phyloP scores from a whole-genome alignment of 2,329 filamentous ascomycete species.

The Cladosporium cucumerinum region DNA sequence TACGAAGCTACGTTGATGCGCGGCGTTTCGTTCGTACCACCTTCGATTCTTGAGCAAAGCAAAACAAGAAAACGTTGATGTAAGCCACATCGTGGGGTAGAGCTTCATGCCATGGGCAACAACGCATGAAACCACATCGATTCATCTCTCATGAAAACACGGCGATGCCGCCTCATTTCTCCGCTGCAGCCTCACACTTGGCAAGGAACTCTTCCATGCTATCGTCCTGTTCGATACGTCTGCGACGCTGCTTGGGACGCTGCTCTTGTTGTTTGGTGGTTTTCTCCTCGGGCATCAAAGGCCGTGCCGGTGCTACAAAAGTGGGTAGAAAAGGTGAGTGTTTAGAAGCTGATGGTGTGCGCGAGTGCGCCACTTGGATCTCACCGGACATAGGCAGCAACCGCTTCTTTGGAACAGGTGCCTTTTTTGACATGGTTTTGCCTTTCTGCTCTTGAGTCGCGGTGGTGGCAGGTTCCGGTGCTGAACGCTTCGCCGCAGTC shows the following conservation, averaged over 20 bases:
- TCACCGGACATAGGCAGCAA: no score
- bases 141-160: not conserved
- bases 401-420: not conserved
- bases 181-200: not conserved
- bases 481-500: not conserved
- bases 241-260: not conserved
- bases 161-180: not conserved
- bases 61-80: not conserved
- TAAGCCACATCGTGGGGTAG: not conserved
- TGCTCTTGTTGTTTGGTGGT: not conserved
- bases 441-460: not conserved
- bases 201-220: constrained; percentile 8
- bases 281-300: not conserved
- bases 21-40: not conserved
- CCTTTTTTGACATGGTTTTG: not conserved
- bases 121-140: not conserved
- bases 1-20: not conserved
- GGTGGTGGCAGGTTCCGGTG: not conserved
- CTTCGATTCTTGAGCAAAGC: not conserved
- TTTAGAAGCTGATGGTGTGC: not conserved
- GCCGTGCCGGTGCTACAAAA: not conserved
- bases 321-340: not conserved
- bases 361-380: not conserved
- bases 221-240: constrained; percentile 3
- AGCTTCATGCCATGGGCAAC: not conserved